phyloP scores from a whole-genome alignment of 192 early-diverging fungal species.

The Entomortierella beljakovae region DNA sequence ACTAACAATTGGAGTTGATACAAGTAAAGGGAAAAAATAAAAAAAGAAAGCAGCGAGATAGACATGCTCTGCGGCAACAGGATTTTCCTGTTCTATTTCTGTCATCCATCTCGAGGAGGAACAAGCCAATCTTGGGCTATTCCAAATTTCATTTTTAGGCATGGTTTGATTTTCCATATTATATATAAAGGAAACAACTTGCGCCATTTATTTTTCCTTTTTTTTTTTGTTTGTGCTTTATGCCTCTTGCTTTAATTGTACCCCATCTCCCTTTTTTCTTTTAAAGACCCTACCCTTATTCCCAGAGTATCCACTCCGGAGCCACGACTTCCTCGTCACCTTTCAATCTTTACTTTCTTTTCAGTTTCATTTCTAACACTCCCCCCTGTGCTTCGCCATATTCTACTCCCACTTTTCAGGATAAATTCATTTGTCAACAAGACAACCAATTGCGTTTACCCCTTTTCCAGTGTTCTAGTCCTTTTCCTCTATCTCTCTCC shows the following conservation, averaged over 20 bases:
- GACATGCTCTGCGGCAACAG: not conserved
- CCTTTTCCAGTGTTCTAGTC: not conserved
- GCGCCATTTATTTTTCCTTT: not conserved
- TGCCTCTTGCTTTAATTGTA: not conserved
- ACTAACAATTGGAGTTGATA: not conserved
- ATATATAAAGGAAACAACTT: not conserved
- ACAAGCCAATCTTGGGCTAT: not conserved
- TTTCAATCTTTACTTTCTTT: not conserved
- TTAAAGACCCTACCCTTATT: not conserved
- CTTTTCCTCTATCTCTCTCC: constrained; percentile 6
- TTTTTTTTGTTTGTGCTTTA: constrained; percentile 10
- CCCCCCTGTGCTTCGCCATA: not conserved
- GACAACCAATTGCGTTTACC: not conserved
- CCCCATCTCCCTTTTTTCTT: not conserved
- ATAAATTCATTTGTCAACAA: not conserved
- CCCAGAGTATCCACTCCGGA: not conserved
- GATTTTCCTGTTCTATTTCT: constrained; percentile 13
- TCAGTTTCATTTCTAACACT: not conserved
- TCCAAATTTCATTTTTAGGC: too few relatives aligned
- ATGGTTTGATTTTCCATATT: constrained; percentile 2
- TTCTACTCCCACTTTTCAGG: not conserved
- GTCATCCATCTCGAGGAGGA: not conserved
- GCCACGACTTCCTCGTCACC: not conserved
- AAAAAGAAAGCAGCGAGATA: not conserved
- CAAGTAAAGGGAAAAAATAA: not conserved